Conservation (phyloP, 2,329 filamentous ascomycete genomes). For the Hyphodiscus sp. region DNA sequence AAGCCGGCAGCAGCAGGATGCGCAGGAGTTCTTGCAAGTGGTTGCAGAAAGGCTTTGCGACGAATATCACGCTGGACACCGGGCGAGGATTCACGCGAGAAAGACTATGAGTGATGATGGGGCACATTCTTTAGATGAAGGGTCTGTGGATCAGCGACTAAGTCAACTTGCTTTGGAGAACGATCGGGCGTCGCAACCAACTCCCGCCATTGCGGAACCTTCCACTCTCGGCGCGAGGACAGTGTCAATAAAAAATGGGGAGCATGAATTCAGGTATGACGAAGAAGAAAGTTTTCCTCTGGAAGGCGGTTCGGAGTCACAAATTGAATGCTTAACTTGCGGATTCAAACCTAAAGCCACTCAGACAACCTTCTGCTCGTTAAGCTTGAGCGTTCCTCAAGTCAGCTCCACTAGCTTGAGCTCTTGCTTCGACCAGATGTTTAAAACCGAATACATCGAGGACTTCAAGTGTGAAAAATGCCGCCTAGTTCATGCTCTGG, state of each 20-base stretch:
- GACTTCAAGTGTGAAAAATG: slow-evolving; percentile 96
- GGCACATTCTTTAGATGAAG: slow-evolving; percentile 4
- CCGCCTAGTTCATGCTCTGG: slow-evolving; percentile 72
- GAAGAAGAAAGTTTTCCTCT: slow-evolving; percentile 77
- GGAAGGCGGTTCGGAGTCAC: slow-evolving; percentile 88
- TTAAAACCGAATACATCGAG: slow-evolving; percentile 93
- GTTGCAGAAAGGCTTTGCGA: slow-evolving; percentile 88
- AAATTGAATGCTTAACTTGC: slow-evolving; percentile 87
- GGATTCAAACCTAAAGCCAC: slow-evolving; percentile 82
- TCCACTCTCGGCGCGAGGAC: neutral
- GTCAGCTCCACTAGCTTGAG: slow-evolving; percentile 73
- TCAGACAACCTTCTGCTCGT: slow-evolving; percentile 79
- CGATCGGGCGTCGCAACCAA: neutral
- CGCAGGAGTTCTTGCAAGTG: slow-evolving; percentile 93
- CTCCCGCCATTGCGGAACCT: slow-evolving; percentile 1
- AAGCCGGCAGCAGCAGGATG: slow-evolving; percentile 92
- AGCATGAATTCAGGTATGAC: slow-evolving; percentile 3
- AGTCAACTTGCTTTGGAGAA: slow-evolving; percentile 7
- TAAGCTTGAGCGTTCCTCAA: slow-evolving; percentile 88
- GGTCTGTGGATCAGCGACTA: slow-evolving; percentile 3
- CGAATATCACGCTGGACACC: slow-evolving; percentile 81
- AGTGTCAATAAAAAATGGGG: neutral
- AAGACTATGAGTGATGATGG: slow-evolving; percentile 12
- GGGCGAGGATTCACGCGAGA: slow-evolving; percentile 57
- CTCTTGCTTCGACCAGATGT: slow-evolving; percentile 84